Percentiles rank a stretch among this genome's conserved stretches.
Evolutionary conservation across 169 alveolate genomes (phyloP).

Genomic region (Besnoitia besnoiti): DNA sequence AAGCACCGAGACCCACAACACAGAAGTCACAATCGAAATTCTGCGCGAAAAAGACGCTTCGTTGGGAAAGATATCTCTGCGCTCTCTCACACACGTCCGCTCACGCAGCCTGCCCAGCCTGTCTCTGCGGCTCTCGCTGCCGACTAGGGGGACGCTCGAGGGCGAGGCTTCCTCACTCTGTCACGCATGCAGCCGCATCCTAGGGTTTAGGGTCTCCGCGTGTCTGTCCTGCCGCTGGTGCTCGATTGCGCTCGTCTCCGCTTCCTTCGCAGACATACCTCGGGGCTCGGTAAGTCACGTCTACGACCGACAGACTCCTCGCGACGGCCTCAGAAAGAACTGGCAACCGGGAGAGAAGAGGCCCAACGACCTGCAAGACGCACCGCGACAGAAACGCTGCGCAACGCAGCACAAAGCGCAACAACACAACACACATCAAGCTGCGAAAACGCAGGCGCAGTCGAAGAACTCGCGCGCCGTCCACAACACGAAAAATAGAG

Average conservation of each 20-base stretch:
- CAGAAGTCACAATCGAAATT: not conserved
- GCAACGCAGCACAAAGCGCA: not conserved
- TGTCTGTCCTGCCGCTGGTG: too few species aligned
- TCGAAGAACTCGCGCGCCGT: too few species aligned
- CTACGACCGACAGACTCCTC: not conserved
- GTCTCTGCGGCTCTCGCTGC: not conserved
- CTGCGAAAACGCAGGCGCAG: too few species aligned
- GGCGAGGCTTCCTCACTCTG: too few species aligned
- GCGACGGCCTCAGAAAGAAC: constrained; percentile 11
- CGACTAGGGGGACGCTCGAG: too few species aligned
- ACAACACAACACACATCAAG: too few species aligned
- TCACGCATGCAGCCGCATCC: too few species aligned
- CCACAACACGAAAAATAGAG: too few species aligned
- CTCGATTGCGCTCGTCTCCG: too few species aligned
- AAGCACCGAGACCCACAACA: not conserved
- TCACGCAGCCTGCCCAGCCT: not conserved
- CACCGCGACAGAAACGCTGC: constrained; percentile 28
- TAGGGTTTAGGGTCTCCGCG: too few species aligned
- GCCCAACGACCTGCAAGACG: constrained; percentile 4
- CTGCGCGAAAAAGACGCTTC: not conserved
- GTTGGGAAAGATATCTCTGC: not conserved
- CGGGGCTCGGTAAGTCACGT: not conserved
- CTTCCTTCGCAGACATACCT: not conserved
- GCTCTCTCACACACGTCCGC: not conserved
- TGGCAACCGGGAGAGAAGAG: not conserved